Percentiles rank a stretch among this genome's conserved stretches.
Conservation (phyloP, 805 yeast species). For the Suhomyces vadensis region DNA sequence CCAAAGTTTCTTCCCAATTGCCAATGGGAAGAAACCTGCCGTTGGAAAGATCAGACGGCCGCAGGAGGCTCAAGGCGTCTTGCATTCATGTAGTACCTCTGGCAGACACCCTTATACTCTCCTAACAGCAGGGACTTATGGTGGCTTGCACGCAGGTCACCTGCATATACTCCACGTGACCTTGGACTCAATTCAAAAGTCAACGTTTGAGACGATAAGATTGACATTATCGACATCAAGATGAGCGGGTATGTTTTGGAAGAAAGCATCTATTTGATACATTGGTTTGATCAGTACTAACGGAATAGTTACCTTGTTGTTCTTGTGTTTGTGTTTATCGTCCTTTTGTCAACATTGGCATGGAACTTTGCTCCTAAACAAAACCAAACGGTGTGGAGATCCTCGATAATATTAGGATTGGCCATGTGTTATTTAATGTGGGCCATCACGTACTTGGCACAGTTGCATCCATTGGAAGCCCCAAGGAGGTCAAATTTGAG, state of each 20-base stretch:
- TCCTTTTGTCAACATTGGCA: conserved; percentile 59
- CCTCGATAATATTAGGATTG: conserved; percentile 58
- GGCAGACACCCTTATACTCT: too few species aligned
- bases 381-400: conserved; percentile 51
- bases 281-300: conserved; percentile 15
- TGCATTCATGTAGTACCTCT: too few species aligned
- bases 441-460: conserved; percentile 89
- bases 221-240: conserved; percentile 2
- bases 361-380: conserved; percentile 88
- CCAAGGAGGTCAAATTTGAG: conserved; percentile 90
- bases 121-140: too few species aligned
- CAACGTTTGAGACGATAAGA: conserved; percentile 2
- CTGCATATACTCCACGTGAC: not conserved
- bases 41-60: too few species aligned
- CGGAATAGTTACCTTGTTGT: conserved; percentile 67
- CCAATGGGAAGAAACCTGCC: too few species aligned
- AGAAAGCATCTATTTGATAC: not conserved
- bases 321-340: conserved; percentile 59
- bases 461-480: conserved; percentile 86
- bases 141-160: too few species aligned
- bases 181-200: not conserved
- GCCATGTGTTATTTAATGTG: conserved; percentile 84
- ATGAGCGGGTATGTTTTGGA: conserved; percentile 49
- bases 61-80: too few species aligned
- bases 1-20: too few species aligned